Evolutionary conservation across 495 filamentous ascomycete species (phyloP), one percentile per base, ranked within the genome.

Genomic region (Elaphomyces granulatus): DNA sequence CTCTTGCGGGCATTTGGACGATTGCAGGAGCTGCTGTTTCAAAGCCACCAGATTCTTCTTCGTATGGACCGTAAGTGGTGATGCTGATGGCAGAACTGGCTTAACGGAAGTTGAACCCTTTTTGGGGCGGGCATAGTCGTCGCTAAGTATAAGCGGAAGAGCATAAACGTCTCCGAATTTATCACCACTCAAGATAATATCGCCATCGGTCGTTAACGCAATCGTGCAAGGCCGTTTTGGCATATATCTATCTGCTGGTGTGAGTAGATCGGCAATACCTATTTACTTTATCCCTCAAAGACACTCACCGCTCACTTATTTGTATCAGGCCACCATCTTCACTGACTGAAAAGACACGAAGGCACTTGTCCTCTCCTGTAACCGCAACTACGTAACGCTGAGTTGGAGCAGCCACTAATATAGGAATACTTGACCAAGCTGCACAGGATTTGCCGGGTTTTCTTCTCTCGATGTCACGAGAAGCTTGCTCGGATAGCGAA

Each of bases 111-210:
- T 15, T 28, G 46, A 31, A 30, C 35, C 23, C 34, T 52, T 53
- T 2, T 40, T n/a, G 8, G 34, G 8, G 8, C 34, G 28, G 15
- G 51, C 43, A 23, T 47, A 52, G 32, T 60, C 49, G 20, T 64
- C 53, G 33, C 55, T 46, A n/a, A 66, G 68, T 36, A 87, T 54
- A 2, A 96, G 59, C 2, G 90, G 87, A n/a, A 98, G 56, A 4
- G 80, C 69, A 56, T 90, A 95, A 43, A 94, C 88, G 60, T 98
- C 90, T 21, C 90, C 90, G 51, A 94, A 94, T 53, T 96, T 98
- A 60, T 98, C 92, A 21, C 75, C 86, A 41, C 69, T 76, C 19
- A 96, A 58, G 43, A 96, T 83, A 2, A 70, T 82, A 2, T 60
- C 60, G 32, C 76, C 70, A 53, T 86, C 75, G 16, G 68, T 49